A percentile compares a stretch with the other conserved stretches of the same genome.
Evolutionary conservation across 352 stramenopile genomes (phyloP).

Genomic region (Phytopythium oedochilum): DNA sequence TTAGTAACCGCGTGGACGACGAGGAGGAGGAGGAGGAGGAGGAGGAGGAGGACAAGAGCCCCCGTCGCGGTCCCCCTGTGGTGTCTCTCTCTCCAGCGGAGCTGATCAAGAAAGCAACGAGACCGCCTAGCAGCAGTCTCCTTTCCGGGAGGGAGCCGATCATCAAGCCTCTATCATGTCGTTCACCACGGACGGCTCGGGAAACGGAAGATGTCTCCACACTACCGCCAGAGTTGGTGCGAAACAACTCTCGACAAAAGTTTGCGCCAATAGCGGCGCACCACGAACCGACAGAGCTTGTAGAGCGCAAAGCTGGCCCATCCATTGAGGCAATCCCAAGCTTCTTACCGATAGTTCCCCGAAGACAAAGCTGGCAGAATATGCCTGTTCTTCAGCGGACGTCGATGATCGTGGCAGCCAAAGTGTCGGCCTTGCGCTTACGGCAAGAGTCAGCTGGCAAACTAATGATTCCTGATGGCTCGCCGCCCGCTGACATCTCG

Average conservation of each 20-base stretch:
- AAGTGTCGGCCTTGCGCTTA: conserved; percentile 9
- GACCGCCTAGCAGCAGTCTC: conserved; percentile 9
- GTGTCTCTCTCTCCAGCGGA: conserved; percentile 44
- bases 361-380: not conserved
- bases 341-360: not conserved
- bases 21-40: conserved; percentile 7
- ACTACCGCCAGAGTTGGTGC: not conserved
- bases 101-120: conserved; percentile 44
- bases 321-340: not conserved
- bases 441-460: not conserved
- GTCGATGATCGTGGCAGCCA: conserved; percentile 8
- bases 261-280: not conserved
- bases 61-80: conserved; percentile 15
- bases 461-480: not conserved
- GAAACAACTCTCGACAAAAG: not conserved
- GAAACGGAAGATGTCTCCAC: not conserved
- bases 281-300: no score
- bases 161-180: conserved; percentile 27
- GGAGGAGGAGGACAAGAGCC: conserved; percentile 4
- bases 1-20: conserved; percentile 2
- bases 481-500: conserved; percentile 21
- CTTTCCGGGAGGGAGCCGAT: conserved; percentile 11
- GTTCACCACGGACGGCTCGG: not conserved
- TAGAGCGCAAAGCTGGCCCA: not conserved
- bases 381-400: conserved; percentile 5